Evolutionary conservation across 2,329 filamentous ascomycete genomes (phyloP).

Genomic region (Aspergillus sp.): DNA sequence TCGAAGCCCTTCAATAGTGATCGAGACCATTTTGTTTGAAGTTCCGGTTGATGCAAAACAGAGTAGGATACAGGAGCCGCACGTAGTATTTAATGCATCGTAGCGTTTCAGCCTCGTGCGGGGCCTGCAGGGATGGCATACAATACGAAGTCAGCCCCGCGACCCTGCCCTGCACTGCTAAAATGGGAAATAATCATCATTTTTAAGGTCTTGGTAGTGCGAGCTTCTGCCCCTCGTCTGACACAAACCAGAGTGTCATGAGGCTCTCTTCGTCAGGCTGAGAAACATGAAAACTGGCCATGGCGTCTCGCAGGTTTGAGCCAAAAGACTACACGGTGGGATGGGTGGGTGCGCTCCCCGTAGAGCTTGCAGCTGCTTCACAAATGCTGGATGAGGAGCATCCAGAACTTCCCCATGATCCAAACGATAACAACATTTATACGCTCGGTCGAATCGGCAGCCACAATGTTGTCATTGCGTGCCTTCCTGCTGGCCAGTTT

Average conservation of each 20-base stretch:
- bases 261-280: no score
- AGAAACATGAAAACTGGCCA: no score
- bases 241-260: no score
- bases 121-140: no score
- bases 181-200: no score
- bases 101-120: no score
- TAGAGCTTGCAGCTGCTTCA: not conserved
- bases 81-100: no score
- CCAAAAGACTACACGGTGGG: not conserved
- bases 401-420: not conserved
- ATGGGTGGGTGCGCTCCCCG: not conserved
- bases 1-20: not conserved
- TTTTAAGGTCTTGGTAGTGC: no score
- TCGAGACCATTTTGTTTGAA: not conserved
- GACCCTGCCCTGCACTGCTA: no score
- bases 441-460: not conserved
- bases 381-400: constrained; percentile 1
- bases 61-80: no score
- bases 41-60: not conserved
- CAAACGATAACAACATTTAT: not conserved
- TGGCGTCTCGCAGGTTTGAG: not conserved
- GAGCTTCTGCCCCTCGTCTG: no score
- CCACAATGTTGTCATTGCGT: not conserved
- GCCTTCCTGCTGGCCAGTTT: not conserved
- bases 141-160: no score